phyloP scores from a whole-genome alignment of 495 filamentous ascomycete species.

The Sabuloglossum arenarium region DNA sequence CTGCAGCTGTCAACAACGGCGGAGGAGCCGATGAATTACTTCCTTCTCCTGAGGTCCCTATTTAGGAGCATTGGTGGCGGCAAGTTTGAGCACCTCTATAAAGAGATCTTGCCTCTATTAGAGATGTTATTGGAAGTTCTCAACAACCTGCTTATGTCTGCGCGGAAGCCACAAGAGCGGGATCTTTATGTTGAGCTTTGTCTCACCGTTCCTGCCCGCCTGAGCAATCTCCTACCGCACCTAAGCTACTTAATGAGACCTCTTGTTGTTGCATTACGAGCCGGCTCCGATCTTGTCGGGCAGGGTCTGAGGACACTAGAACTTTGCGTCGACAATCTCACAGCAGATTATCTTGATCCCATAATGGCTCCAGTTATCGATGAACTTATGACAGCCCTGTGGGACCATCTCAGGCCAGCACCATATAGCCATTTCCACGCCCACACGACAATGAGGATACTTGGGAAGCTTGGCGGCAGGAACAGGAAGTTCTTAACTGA shows the following conservation, averaged over 20 bases:
- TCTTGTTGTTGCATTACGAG: conserved; percentile 78
- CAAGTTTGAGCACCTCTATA: conserved; percentile 92
- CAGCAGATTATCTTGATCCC: conserved; percentile 90
- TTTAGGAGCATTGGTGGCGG: conserved; percentile 96
- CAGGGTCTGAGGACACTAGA: conserved; percentile 89
- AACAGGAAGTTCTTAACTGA: conserved; percentile 90
- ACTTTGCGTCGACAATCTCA: conserved; percentile 94
- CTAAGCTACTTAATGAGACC: conserved; percentile 94
- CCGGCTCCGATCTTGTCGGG: conserved; percentile 79
- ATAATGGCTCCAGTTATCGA: conserved; percentile 99
- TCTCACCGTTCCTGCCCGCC: conserved; percentile 80
- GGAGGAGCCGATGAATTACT: conserved; percentile 97
- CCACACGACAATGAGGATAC: conserved; percentile 94
- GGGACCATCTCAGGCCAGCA: conserved; percentile 77
- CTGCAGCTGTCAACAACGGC: conserved; percentile 89
- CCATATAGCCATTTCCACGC: conserved; percentile 94
- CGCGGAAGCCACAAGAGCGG: conserved; percentile 69
- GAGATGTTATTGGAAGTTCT: conserved; percentile 96
- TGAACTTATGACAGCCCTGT: conserved; percentile 89
- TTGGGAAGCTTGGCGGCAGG: conserved; percentile 88
- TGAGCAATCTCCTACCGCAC: conserved; percentile 94
- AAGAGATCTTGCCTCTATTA: conserved; percentile 85
- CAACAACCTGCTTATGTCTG: conserved; percentile 77
- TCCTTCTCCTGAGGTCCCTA: conserved; percentile 73
- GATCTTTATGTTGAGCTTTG: conserved; percentile 96